Percentiles rank a stretch among this genome's conserved stretches.
Evolutionary conservation across 192 early-diverging fungal genomes (phyloP).

Genomic region (Entophlyctis luteolus): DNA sequence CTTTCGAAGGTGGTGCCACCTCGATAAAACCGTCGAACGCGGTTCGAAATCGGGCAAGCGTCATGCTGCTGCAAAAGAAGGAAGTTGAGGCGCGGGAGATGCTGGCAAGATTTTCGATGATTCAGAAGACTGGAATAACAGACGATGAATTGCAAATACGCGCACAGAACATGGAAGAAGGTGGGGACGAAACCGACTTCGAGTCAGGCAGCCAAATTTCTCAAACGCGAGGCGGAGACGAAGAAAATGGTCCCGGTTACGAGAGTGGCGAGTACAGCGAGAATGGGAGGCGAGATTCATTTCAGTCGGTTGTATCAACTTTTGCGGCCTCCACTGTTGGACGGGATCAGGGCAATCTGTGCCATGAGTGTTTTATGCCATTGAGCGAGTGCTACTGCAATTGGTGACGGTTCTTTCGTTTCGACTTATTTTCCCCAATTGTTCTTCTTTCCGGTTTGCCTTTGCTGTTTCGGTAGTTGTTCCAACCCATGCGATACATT

Average conservation of each 20-base stretch:
- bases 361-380: conserved; percentile 24
- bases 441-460: too few species aligned
- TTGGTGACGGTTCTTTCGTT: conserved; percentile 11
- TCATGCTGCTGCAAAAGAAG: conserved; percentile 13
- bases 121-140: conserved; percentile 6
- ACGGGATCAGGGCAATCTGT: background rate
- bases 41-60: conserved; percentile 8
- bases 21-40: background rate
- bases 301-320: conserved; percentile 5
- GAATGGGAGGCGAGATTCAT: conserved; percentile 5
- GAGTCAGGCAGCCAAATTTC: background rate
- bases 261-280: background rate
- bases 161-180: conserved; percentile 9
- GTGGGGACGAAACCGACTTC: background rate
- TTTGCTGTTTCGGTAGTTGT: too few species aligned
- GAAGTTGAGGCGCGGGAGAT: conserved; percentile 36
- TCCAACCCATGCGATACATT: too few species aligned
- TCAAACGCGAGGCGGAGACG: background rate
- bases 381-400: conserved; percentile 24
- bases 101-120: conserved; percentile 26
- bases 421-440: too few species aligned
- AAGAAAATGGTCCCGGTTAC: conserved; percentile 1
- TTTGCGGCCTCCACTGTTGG: conserved; percentile 1
- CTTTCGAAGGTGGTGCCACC: background rate
- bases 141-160: conserved; percentile 3